These are phyloP conservation scores for Jatropha multifida DNA, from an alignment of 441 rosid genomes.

Conservation along the genomic window DNA sequence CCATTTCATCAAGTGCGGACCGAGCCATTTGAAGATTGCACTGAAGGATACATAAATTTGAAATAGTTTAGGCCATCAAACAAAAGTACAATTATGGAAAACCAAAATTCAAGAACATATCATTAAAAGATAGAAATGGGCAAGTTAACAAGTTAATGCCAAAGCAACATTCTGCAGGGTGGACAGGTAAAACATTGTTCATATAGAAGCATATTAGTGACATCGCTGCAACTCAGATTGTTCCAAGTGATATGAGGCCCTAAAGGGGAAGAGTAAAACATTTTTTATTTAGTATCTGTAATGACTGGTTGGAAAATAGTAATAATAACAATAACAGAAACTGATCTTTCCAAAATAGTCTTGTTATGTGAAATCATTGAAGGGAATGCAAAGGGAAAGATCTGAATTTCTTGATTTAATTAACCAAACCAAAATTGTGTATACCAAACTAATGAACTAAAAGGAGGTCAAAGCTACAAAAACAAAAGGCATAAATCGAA, in stretches of 20 bases:
- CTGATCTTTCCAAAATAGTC: not conserved
- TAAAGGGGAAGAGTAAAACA: not conserved
- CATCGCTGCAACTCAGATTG: not conserved
- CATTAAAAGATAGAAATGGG: not conserved
- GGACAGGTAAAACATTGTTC: not conserved
- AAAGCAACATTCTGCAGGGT: not conserved
- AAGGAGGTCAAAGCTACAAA: not conserved
- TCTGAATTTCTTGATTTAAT: no score
- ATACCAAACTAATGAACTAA: not conserved
- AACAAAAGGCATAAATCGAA: not conserved
- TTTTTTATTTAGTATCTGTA: no score
- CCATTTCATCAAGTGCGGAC: constrained; percentile 69
- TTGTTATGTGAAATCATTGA: not conserved
- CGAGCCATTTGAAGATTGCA: constrained; percentile 56
- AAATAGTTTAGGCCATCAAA: not conserved
- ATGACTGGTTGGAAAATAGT: no score
- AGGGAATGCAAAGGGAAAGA: not conserved
- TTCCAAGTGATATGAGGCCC: not conserved
- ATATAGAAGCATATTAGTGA: no score
- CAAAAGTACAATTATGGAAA: not conserved
- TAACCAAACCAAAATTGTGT: not conserved
- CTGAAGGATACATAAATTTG: constrained; percentile 13
- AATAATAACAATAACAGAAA: not conserved
- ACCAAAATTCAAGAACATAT: not conserved
- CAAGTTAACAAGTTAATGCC: not conserved